phyloP scores from a whole-genome alignment of 1,139 yeast species.

The Kodamaea plutei region DNA sequence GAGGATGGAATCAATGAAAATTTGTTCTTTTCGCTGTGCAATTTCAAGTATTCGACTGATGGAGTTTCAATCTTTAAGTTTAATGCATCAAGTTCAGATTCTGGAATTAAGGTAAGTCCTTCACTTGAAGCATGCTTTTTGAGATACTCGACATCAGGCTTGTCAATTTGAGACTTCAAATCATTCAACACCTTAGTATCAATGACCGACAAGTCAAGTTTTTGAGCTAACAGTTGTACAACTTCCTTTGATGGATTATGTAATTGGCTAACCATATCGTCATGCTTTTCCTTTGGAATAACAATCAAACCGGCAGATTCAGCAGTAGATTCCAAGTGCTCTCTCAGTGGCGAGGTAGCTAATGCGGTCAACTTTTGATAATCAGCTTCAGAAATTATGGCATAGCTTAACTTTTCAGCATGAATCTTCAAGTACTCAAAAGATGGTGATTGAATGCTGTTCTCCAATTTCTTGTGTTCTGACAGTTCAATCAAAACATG shows the following conservation, averaged over 20 bases:
- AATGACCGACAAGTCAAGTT: conserved; percentile 6
- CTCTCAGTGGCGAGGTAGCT: conserved; percentile 30
- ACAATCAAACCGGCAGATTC: conserved; percentile 19
- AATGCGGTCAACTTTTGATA: conserved; percentile 22
- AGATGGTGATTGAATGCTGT: conserved; percentile 9
- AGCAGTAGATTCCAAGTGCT: conserved; percentile 32
- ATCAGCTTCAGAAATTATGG: conserved; percentile 13
- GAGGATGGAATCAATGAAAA: conserved; percentile 8
- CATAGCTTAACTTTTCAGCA: conserved; percentile 8
- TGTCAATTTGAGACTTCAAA: conserved; percentile 3
- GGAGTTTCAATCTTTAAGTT: conserved; percentile 18
- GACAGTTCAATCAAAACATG: conserved; percentile 7
- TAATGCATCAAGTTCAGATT: conserved; percentile 4
- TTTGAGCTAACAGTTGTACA: conserved; percentile 8
- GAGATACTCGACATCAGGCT: conserved; percentile 11
- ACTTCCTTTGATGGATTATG: conserved; percentile 11
- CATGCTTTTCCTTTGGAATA: conserved; percentile 15
- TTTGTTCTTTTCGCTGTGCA: conserved; percentile 13
- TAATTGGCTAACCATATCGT: conserved; percentile 9
- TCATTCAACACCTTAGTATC: conserved; percentile 3
- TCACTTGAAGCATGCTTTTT: conserved; percentile 6
- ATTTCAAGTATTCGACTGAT: conserved; percentile 17
- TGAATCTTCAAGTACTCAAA: conserved; percentile 10
- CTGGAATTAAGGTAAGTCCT: conserved; percentile 7
- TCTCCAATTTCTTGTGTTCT: conserved; percentile 8